phyloP scores from a whole-genome alignment of 164 flowering plant genomes.

The Dillenia turbinata region DNA sequence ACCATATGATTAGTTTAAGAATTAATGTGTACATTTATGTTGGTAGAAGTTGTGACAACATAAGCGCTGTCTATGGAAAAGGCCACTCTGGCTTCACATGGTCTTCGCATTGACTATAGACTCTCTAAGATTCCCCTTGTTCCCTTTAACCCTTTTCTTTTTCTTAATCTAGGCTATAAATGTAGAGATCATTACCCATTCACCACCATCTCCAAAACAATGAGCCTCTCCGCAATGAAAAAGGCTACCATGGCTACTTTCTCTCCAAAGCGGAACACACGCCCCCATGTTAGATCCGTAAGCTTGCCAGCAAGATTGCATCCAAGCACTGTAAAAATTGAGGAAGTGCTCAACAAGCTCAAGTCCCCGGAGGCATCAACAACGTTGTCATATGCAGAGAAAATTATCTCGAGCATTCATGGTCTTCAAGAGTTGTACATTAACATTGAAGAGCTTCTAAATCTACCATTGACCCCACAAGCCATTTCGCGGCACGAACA shows the following conservation, averaged over 20 bases:
- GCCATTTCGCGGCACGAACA: conserved; percentile 13
- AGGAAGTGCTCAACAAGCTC: conserved; percentile 33
- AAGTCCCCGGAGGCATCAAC: conserved; percentile 18
- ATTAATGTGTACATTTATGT: too few species aligned
- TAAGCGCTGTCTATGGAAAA: too few species aligned
- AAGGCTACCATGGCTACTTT: conserved; percentile 15
- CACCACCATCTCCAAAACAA: too few species aligned
- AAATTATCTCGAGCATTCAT: conserved; percentile 18
- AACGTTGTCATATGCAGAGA: conserved; percentile 10
- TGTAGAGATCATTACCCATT: too few species aligned
- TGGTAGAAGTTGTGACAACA: too few species aligned
- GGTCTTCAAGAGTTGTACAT: conserved; percentile 29
- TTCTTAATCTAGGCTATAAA: too few species aligned
- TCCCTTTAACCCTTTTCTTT: too few species aligned
- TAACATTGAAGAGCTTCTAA: conserved; percentile 27
- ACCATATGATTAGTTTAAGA: too few species aligned
- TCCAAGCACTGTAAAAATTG: conserved; percentile 24
- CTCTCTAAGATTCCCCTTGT: too few species aligned
- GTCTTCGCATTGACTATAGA: too few species aligned
- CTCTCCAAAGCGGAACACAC: conserved; percentile 1
- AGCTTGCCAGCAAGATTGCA: conserved; percentile 43
- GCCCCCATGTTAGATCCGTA: conserved; percentile 25
- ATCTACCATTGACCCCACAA: conserved; percentile 24
- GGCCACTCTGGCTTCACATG: too few species aligned
- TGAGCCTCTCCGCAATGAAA: too few species aligned